Conservation (phyloP, 345 rosid genomes). For the Eucalyptus marginata region DNA sequence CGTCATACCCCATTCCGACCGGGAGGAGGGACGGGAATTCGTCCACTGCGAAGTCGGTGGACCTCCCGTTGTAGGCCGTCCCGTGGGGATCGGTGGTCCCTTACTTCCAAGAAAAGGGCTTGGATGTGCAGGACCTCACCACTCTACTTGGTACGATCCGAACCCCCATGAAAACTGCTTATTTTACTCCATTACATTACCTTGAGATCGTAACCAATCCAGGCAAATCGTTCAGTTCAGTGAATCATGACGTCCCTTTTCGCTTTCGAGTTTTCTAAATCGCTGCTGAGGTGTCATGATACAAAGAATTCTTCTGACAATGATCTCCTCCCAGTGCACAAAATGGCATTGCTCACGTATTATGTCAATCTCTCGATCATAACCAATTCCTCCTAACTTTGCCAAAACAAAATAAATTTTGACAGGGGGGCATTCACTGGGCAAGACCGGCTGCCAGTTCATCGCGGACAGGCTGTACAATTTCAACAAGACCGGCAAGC, state of each 20-base stretch:
- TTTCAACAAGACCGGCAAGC: constrained; percentile 33
- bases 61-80: constrained; percentile 40
- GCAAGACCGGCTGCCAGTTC: constrained; percentile 30
- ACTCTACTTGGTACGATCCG: constrained; percentile 46
- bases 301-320: not conserved
- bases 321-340: not conserved
- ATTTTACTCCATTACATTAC: not conserved
- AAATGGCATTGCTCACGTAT: not conserved
- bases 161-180: not conserved
- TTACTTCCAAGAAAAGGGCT: constrained; percentile 40
- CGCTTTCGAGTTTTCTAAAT: not conserved
- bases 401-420: not conserved
- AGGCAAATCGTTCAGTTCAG: not conserved
- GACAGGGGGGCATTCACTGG: constrained; percentile 9
- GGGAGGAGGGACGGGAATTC: constrained; percentile 51
- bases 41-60: constrained; percentile 28
- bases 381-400: not conserved
- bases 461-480: constrained; percentile 39
- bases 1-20: constrained; percentile 44
- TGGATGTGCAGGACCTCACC: constrained; percentile 39
- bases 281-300: not conserved
- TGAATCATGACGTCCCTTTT: not conserved
- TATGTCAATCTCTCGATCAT: not conserved
- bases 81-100: constrained; percentile 19
- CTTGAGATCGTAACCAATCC: not conserved